phyloP scores from a whole-genome alignment of 371 early-diverging fungal species.

The Choanephora cucurbitarum region DNA sequence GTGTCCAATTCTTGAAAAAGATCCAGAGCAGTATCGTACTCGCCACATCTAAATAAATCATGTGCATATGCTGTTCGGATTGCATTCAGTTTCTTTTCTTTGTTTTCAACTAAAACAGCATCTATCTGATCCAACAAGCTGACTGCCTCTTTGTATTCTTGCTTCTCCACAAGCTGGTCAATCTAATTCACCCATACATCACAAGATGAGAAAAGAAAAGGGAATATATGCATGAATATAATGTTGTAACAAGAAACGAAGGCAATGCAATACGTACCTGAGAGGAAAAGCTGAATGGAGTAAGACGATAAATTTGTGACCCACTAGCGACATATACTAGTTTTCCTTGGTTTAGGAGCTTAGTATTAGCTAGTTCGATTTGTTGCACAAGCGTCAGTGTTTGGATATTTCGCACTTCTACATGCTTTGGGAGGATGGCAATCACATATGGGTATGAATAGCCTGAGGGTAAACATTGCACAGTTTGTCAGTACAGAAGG shows the following conservation, averaged over 20 bases:
- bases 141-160: slow-evolving; percentile 84
- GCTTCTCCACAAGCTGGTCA: slow-evolving; percentile 76
- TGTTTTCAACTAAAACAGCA: slow-evolving; percentile 80
- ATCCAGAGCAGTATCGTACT: slow-evolving; percentile 78
- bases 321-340: slow-evolving; percentile 79
- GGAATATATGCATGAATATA: too few relatives aligned
- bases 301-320: slow-evolving; percentile 82
- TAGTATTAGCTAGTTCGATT: slow-evolving; percentile 63
- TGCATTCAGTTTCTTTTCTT: slow-evolving; percentile 58
- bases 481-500: background rate
- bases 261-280: slow-evolving; percentile 73
- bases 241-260: too few relatives aligned
- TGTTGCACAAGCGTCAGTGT: slow-evolving; percentile 82
- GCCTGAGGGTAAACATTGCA: slow-evolving; percentile 26
- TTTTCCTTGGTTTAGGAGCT: slow-evolving; percentile 68
- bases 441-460: slow-evolving; percentile 80
- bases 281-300: slow-evolving; percentile 84
- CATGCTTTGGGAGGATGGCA: slow-evolving; percentile 65
- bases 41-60: slow-evolving; percentile 74
- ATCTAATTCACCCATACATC: slow-evolving; percentile 45
- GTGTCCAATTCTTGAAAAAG: slow-evolving; percentile 82
- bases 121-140: slow-evolving; percentile 87
- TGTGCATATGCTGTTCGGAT: slow-evolving; percentile 86
- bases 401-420: slow-evolving; percentile 87
- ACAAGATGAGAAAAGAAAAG: too few relatives aligned